Evolutionary conservation across 140 eudicot genomes (phyloP), one percentile per base, ranked within the genome.

Genomic region (Bidens hawaiensis): DNA sequence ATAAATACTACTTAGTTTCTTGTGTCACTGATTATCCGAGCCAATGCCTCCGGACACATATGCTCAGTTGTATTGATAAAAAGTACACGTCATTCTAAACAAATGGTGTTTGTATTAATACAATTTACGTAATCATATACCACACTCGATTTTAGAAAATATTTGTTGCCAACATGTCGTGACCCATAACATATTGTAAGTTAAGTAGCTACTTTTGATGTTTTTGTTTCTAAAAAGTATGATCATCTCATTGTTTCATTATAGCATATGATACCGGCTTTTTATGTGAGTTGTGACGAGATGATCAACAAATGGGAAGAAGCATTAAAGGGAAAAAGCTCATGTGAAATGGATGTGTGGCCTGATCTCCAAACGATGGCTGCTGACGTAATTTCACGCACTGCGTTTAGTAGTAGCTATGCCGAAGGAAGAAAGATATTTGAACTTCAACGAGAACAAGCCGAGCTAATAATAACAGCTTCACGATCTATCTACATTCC

Each of bases 281-380:
- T 74, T 67, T 50, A 59, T 27, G 62, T 34, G 49, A 58, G 79
- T 40, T 74, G 70, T 18, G 64, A 67, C 3, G 79, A 74, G 52
- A 59, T 74, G 79, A 67, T 74, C 9, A 67, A 14, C 15, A 67
- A 67, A 60, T 74, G 79, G 79, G 70, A 74, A 22, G 70, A 48
- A 18, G n/a, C 24, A 2, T 12, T 74, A 6, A 66, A 40, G 28
- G 42, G 30, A 27, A 21, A 67, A 22, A 51, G 69, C 51, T 60
- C 75, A 2, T 49, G 50, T 5, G 79, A 74, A 67, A 48, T 74
- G 15, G 79, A 74, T 5, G 79, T 67, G 59, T 74, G 74, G 79
- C 75, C 79, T 38, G 27, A 73, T 65, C 62, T 73, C 10, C 73
- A 57, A 65, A 64, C 68, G 25, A 12, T 73, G 78, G 23, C 78